phyloP scores from a whole-genome alignment of 78 protist species.

The Chrysochromulina parva region DNA sequence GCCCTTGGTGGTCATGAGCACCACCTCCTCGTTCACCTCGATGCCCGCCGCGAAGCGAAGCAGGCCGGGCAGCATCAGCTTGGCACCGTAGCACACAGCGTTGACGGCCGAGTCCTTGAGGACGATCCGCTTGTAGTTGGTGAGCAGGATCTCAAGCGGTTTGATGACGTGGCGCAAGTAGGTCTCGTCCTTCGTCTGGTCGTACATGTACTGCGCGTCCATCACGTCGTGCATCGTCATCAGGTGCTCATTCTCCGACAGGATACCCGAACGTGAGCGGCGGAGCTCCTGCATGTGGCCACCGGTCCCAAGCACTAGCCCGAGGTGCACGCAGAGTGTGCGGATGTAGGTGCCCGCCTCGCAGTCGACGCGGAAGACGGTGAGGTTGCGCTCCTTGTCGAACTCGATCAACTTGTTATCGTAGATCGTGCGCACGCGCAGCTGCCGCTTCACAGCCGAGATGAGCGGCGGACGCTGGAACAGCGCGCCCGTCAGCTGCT shows the following conservation, averaged over 20 bases:
- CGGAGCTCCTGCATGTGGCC: conserved; percentile 98
- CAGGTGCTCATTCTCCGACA: conserved; percentile 86
- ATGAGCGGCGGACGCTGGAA: conserved; percentile 99
- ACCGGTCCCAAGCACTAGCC: conserved; percentile 96
- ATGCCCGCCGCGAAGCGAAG: conserved; percentile 91
- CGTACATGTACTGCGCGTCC: conserved; percentile 96
- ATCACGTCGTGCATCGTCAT: conserved; percentile 99
- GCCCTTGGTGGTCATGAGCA: conserved; percentile 99
- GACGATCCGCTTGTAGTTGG: conserved; percentile 91
- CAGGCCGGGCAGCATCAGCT: conserved; percentile 98
- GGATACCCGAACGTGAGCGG: conserved; percentile 88
- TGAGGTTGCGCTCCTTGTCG: conserved; percentile 91
- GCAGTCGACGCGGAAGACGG: conserved; percentile 94
- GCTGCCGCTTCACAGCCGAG: conserved; percentile 95
- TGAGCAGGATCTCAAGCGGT: conserved; percentile 96
- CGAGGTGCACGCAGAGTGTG: conserved; percentile 99
- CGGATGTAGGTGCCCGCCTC: conserved; percentile 99
- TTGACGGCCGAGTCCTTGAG: conserved; percentile 98
- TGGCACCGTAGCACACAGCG: conserved; percentile 99
- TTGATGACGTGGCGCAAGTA: conserved; percentile 86
- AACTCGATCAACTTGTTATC: conserved; percentile 89
- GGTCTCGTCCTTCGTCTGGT: conserved; percentile 71
- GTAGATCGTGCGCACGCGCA: conserved; percentile 97
- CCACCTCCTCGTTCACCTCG: conserved; percentile 94
- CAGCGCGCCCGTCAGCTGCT: conserved; percentile 95